Percentiles rank a stretch among this genome's conserved stretches.
phyloP scores from a whole-genome alignment of 345 rosid species.

The Camelina neglecta region DNA sequence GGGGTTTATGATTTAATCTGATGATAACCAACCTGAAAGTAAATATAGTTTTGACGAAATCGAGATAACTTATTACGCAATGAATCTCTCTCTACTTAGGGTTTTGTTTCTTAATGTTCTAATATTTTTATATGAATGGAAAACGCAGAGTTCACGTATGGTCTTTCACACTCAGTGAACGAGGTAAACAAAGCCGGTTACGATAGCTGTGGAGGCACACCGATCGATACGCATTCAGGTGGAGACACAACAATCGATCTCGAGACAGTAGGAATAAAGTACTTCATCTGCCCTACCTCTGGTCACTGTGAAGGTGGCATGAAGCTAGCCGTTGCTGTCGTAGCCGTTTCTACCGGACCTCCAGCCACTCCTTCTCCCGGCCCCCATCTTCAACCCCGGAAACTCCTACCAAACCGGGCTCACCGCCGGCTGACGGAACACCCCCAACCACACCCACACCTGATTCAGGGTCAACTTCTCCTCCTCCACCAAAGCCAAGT shows the following conservation, averaged over 20 bases:
- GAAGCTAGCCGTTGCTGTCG: conserved; percentile 45
- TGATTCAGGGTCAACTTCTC: conserved; percentile 32
- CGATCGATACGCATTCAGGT: background rate
- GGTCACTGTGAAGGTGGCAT: conserved; percentile 39
- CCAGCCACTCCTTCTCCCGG: conserved; percentile 30
- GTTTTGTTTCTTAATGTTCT: no score
- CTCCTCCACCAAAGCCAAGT: conserved; percentile 36
- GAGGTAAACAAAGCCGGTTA: conserved; percentile 38
- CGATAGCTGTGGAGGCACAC: conserved; percentile 26
- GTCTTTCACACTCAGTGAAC: conserved; percentile 30
- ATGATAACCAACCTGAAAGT: no score
- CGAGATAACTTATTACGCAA: no score
- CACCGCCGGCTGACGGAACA: conserved; percentile 29
- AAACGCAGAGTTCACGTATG: conserved; percentile 38
- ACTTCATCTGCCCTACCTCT: conserved; percentile 33
- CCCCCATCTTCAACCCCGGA: conserved; percentile 35
- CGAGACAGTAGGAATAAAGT: conserved; percentile 16
- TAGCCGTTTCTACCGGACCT: conserved; percentile 29
- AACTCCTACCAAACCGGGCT: conserved; percentile 35
- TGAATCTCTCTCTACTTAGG: no score
- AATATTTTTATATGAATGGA: background rate
- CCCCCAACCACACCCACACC: conserved; percentile 41
- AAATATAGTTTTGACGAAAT: no score
- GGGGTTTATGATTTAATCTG: background rate
- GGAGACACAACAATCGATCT: conserved; percentile 38